Evolutionary conservation across 495 filamentous ascomycete genomes (phyloP), one percentile per base, ranked within the genome.

Genomic region (Hyaloscypha variabilis): DNA sequence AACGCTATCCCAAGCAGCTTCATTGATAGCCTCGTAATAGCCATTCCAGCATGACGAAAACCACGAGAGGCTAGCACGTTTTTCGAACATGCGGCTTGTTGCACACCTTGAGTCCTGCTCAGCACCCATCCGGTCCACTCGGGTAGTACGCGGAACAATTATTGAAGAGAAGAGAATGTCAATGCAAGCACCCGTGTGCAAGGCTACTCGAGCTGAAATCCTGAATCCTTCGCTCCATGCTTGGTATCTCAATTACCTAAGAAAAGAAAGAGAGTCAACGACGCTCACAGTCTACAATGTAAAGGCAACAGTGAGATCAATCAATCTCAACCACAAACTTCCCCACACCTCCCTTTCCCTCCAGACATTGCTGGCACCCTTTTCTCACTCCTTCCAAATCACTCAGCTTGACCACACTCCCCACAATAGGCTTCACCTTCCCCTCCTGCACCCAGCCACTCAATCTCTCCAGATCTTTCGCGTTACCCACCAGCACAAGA

Each of bases 291-390:
- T 46, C 11, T 19, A 46, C 39, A 19, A 19, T 46, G 1, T 17
- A 46, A 46, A 46, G 0, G 10, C 1, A n/a, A 46, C 8, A 6
- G 1, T 24, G 34, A 39, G 4, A 21, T 59, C 34, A 59, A 5
- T 59, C 67, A 65, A 84, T 73, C 60, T 76, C 73, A 64, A 87
- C 73, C 6, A 87, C 81, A 65, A 85, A 71, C 72, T 85, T 86
- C 29, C 85, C 85, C 26, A 85, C 59, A 3, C 85, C 85, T 0
- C 85, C 85, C 63, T 83, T 85, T 3, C 77, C 78, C 24, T 75
- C 76, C 25, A 74, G 77, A 23, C 87, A 79, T 66, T 77, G 72
- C 61, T 79, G 70, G 60, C 81, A 82, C 21, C 74, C 83, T 31
- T 69, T 66, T 64, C 75, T 77, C 2, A 87, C 73, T 0, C 65